Evolutionary conservation across 352 stramenopile species (phyloP), one percentile per base, ranked within the genome.

Genomic region (Phytophthora meadii): DNA sequence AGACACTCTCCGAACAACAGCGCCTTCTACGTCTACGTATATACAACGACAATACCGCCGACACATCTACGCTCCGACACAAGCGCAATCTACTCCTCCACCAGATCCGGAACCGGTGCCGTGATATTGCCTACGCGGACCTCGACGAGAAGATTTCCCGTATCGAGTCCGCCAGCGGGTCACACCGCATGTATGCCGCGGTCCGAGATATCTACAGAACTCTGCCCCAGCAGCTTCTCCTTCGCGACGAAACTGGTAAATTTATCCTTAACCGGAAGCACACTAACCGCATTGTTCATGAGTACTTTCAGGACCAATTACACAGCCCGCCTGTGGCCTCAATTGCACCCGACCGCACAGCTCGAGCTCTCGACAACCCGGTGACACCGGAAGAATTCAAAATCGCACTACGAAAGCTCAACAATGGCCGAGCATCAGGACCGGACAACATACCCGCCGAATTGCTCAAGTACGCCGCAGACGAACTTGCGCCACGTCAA

Each of bases 391-490:
- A 50, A 4, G 39, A 50, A n/a, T 24, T 45, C 30, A 3, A 22
- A 27, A 15, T 0, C 11, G 41, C 41, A 0, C 14, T 51, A 3
- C 25, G 15, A 4, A 3, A n/a, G 3, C 36, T 65, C 3, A 54
- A 56, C 10, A 65, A 52, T n/a, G 10, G 36, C 0, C 14, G 45
- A 1, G 36, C 17, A 0, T 22, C 46, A 11, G 42, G 42, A 4
- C 42, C 50, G 4, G 40, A 67, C 17, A 19, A 53, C n/a, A 51
- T 55, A 4, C 59, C 44, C 0, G 59, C 1, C 4, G 51, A 52
- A 37, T 24, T 60, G 10, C 22, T 67, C 19, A 67, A 59, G 25
- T 67, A 60, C 7, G 49, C 2, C 4, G 34, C 59, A 0, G 24
- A 40, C 0, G 28, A 10, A 7, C 30, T 67, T 1, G 42, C 50